phyloP scores from a whole-genome alignment of 2,329 filamentous ascomycete genomes.

The Ophiocordyceps camponoti-leonardi region DNA sequence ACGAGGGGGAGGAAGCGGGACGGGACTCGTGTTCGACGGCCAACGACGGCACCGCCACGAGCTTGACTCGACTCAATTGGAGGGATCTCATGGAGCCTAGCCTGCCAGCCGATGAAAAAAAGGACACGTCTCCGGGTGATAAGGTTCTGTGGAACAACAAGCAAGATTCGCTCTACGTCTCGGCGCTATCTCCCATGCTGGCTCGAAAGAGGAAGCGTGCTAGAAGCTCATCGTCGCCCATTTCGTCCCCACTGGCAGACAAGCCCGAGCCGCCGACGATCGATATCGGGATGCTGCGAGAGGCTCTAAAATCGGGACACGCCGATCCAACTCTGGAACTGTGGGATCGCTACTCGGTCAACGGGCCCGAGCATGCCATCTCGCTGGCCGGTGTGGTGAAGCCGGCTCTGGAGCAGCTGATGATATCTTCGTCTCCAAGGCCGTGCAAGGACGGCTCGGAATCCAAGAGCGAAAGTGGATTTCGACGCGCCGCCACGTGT shows the following conservation, averaged over 20 bases:
- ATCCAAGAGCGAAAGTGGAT: conserved; percentile 22
- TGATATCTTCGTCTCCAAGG: conserved; percentile 55
- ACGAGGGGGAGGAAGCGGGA: conserved; percentile 6
- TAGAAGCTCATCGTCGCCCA: conserved; percentile 51
- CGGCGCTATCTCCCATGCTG: conserved; percentile 29
- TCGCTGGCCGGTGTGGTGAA: conserved; percentile 29
- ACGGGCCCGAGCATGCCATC: conserved; percentile 21
- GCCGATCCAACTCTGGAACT: conserved; percentile 58
- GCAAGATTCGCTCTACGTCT: conserved; percentile 20
- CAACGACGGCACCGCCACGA: conserved; percentile 19
- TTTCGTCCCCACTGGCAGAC: conserved; percentile 43
- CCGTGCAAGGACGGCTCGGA: conserved; percentile 25
- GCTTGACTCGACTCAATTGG: conserved; percentile 35
- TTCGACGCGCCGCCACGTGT: conserved; percentile 52
- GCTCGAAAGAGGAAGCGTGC: conserved; percentile 45
- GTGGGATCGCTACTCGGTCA: conserved; percentile 54
- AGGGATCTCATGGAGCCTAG: conserved; percentile 36
- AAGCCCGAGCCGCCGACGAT: conserved; percentile 27
- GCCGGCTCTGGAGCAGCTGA: conserved; percentile 44
- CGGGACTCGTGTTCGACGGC: conserved; percentile 3
- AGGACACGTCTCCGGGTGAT: conserved; percentile 39
- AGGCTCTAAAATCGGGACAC: conserved; percentile 46
- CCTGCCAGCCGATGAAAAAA: conserved; percentile 24
- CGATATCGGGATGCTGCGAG: conserved; percentile 40
- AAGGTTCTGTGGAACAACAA: conserved; percentile 43